Evolutionary conservation across 805 yeast species (phyloP).

Genomic region (Pichia kluyveri): DNA sequence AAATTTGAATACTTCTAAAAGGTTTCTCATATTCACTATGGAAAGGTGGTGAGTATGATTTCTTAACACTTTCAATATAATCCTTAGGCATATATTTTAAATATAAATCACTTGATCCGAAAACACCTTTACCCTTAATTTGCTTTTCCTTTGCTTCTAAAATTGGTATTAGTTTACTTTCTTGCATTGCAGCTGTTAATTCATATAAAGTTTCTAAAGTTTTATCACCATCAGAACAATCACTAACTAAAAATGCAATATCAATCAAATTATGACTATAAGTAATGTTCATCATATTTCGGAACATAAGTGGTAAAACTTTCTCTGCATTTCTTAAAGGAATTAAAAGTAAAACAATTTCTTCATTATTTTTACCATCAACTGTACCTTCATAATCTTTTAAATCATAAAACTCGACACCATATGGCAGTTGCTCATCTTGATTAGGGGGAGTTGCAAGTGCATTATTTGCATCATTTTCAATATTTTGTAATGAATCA

Average conservation of each 20-base stretch:
- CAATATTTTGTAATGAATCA: background rate
- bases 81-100: constrained; percentile 57
- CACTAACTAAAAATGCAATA: constrained; percentile 72
- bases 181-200: constrained; percentile 58
- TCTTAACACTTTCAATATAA: constrained; percentile 47
- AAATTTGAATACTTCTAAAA: constrained; percentile 73
- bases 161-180: constrained; percentile 50
- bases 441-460: constrained; percentile 10
- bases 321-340: constrained; percentile 75
- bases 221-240: constrained; percentile 58
- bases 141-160: constrained; percentile 35
- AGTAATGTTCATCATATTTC: constrained; percentile 77
- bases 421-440: constrained; percentile 5
- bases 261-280: constrained; percentile 77
- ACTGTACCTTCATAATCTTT: constrained; percentile 45
- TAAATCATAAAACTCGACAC: constrained; percentile 45
- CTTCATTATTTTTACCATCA: constrained; percentile 42
- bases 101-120: constrained; percentile 55
- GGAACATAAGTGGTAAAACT: constrained; percentile 75
- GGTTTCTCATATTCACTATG: constrained; percentile 57
- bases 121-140: constrained; percentile 26
- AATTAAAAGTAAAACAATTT: constrained; percentile 58
- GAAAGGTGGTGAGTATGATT: constrained; percentile 57
- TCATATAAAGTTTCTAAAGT: constrained; percentile 60
- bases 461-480: constrained; percentile 4